Conservation (phyloP, 164 flowering plant species). For the Taxillus chinensis region DNA sequence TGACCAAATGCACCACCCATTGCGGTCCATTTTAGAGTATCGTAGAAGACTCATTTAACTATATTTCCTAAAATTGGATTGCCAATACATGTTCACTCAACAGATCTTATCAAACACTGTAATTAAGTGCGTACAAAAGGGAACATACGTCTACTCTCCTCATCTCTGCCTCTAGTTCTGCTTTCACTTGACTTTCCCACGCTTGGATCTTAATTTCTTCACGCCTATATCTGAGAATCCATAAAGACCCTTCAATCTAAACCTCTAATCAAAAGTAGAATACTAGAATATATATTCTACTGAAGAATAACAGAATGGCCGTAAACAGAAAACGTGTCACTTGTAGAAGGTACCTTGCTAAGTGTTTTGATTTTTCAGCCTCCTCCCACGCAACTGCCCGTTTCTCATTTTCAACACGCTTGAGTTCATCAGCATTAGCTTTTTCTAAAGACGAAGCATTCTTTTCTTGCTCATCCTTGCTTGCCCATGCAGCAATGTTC, state of each 20-base stretch:
- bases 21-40: too few relatives aligned
- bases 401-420: slow-evolving; percentile 38
- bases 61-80: too few relatives aligned
- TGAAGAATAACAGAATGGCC: neutral
- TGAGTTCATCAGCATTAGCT: slow-evolving; percentile 27
- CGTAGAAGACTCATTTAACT: too few relatives aligned
- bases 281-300: too few relatives aligned
- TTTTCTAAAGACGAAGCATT: slow-evolving; percentile 17
- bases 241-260: slow-evolving; percentile 3
- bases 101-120: too few relatives aligned
- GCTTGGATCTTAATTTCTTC: slow-evolving; percentile 85
- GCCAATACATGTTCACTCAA: too few relatives aligned
- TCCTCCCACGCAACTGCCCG: slow-evolving; percentile 93
- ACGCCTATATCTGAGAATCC: slow-evolving; percentile 48
- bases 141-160: slow-evolving; percentile 62
- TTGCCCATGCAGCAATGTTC: slow-evolving; percentile 95
- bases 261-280: neutral
- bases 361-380: slow-evolving; percentile 72
- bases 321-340: neutral
- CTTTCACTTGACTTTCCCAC: slow-evolving; percentile 81
- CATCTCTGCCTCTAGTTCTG: slow-evolving; percentile 71
- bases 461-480: slow-evolving; percentile 66
- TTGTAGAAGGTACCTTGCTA: slow-evolving; percentile 49
- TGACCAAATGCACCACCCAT: too few relatives aligned
- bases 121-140: too few relatives aligned